Percentiles rank a stretch among this genome's conserved stretches.
These are phyloP conservation scores for Arthrinium puccinioides DNA, from an alignment of 2,329 filamentous ascomycete species.

Conservation along the genomic window DNA sequence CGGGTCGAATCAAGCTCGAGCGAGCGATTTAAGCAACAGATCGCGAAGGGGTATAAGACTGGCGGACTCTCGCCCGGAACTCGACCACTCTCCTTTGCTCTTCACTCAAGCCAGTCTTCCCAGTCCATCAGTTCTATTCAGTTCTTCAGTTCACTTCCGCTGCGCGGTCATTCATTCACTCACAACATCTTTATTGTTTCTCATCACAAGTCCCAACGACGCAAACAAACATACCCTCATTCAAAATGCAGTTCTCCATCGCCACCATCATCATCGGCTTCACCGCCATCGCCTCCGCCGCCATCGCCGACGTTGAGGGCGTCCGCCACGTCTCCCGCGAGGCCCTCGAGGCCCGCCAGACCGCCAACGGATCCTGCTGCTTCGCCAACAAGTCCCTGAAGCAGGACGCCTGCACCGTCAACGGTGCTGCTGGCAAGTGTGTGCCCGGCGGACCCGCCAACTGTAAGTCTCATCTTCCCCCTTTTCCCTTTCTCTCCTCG, in stretches of 20 bases:
- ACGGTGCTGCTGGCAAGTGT: constrained; percentile 7
- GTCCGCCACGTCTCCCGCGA: constrained; percentile 6
- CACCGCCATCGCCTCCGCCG: constrained; percentile 4
- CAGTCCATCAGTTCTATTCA: background rate
- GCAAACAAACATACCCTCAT: background rate
- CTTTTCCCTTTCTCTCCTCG: background rate
- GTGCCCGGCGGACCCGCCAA: constrained; percentile 9
- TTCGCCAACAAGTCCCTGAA: constrained; percentile 10
- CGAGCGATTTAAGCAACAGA: no score
- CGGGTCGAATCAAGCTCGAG: no score
- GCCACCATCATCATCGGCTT: constrained; percentile 3
- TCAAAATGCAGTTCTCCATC: constrained; percentile 5
- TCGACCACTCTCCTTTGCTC: background rate
- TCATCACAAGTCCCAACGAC: background rate
- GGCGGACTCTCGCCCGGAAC: no score
- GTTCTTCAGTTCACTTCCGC: constrained; percentile 2
- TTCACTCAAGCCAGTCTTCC: constrained; percentile 6
- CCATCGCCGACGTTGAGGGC: constrained; percentile 4
- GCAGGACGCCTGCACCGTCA: constrained; percentile 8
- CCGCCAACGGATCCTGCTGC: constrained; percentile 8
- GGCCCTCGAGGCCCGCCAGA: constrained; percentile 3
- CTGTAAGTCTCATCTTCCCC: constrained; percentile 13
- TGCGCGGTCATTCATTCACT: constrained; percentile 1
- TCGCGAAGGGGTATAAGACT: no score
- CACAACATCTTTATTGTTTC: background rate